Percentiles rank a stretch among this genome's conserved stretches.
phyloP scores from a whole-genome alignment of 1,284 basidiomycete species.

The Neonothopanus nambi region DNA sequence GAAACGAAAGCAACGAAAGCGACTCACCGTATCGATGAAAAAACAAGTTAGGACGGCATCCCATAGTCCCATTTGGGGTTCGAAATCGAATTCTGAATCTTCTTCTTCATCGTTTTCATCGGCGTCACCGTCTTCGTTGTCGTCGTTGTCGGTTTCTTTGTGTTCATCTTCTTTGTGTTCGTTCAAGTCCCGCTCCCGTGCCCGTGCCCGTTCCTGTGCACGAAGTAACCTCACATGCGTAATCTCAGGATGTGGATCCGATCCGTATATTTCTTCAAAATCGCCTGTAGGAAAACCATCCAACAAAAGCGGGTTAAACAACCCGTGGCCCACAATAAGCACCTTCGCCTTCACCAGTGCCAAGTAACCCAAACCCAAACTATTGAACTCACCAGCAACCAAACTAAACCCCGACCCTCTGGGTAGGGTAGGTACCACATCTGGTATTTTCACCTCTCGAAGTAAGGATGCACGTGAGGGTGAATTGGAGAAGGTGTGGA shows the following conservation, averaged over 20 bases:
- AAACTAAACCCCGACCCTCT: slow-evolving; percentile 72
- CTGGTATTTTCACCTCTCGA: slow-evolving; percentile 73
- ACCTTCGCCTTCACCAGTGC: too few relatives aligned
- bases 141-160: too few relatives aligned
- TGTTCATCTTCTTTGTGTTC: too few relatives aligned
- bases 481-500: slow-evolving; percentile 88
- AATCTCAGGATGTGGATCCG: slow-evolving; percentile 39
- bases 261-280: slow-evolving; percentile 89
- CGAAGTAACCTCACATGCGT: too few relatives aligned
- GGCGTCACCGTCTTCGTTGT: too few relatives aligned
- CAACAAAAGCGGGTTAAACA: too few relatives aligned
- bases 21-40: slow-evolving; percentile 86
- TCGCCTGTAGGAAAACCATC: slow-evolving; percentile 58
- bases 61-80: slow-evolving; percentile 78
- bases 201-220: too few relatives aligned
- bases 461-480: slow-evolving; percentile 63
- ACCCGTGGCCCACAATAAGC: too few relatives aligned
- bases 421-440: slow-evolving; percentile 79
- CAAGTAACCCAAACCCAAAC: too few relatives aligned
- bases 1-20: not conserved
- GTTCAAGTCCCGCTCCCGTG: too few relatives aligned
- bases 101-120: too few relatives aligned
- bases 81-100: too few relatives aligned
- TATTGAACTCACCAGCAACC: slow-evolving; percentile 68
- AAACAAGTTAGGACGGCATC: slow-evolving; percentile 93